Evolutionary conservation across 2,329 filamentous ascomycete species (phyloP), one percentile per base, ranked within the genome.

Genomic region (Ceratocystiopsis minuta): DNA sequence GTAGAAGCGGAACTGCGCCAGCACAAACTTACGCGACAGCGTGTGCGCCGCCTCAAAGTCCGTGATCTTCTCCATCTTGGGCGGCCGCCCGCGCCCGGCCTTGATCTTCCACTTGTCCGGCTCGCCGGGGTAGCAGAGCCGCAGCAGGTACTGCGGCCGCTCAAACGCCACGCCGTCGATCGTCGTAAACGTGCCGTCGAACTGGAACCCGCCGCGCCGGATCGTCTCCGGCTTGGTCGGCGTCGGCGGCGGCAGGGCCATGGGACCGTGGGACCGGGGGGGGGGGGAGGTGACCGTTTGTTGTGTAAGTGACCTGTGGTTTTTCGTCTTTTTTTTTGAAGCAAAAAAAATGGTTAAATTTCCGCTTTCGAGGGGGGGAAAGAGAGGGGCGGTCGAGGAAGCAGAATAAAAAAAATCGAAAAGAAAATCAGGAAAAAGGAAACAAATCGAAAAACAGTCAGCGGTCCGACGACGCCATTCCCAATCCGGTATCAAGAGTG

Each of bases 151-250:
- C 39, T 51, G 48, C 20, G 49, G 49, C 38, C 48, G 46, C 38
- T 49, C 46, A 42, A 44, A 51, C 7, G 45, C 43, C n/a, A 51
- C 45, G 39, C 49, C 49, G 36, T 49, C 47, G 15, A 49, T 48
- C 13, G 48, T 49, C 20, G 42, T 39, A 38, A 51, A 51, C 16
- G 41, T 43, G 33, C 48, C 48, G 37, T 50, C 48, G 46, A 58
- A 60, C 39, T 56, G 50, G 15, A 57, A 56, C 16, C 57, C 57
- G 35, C 57, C 51, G 32, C 49, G 46, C 36, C 48, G 51, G 34
- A 53, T 50, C 2, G 49, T 46, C 39, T 48, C 47, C 40, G 48
- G 48, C 40, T 46, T 43, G 16, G 38, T 36, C 44, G 17, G 28
- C 24, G 15, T 16, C 40, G 28, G 42, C 37, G 17, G 33, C 13